Evolutionary conservation across 306 rosid species (phyloP), one percentile per base, ranked within the genome.

Genomic region (Sicyos baderoa): DNA sequence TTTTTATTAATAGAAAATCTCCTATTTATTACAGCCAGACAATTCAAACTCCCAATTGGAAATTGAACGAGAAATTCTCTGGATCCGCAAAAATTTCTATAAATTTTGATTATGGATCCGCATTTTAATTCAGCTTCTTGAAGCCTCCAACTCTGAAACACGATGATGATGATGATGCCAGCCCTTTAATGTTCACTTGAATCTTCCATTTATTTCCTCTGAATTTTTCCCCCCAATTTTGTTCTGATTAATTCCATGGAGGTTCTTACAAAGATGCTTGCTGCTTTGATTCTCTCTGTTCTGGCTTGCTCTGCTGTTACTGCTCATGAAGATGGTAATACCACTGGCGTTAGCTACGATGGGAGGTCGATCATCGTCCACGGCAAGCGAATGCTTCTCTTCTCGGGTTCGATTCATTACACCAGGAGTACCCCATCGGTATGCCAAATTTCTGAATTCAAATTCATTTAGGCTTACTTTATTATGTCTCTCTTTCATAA

Each of bases 381-480:
- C 74, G 98, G 98, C 15, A 84, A 48, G 71, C 73, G 84, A 3
- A 83, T 86, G 73, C 91, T 92, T 74, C 71, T 92, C 9, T 83
- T 80, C 78, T 92, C 98, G 0, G 98, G 96, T 25, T 89, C 98
- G 32, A 77, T 92, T 56, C 98, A 92, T 77, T 92, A 92, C 79
- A 53, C 98, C 0, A 85, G 96, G 35, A 87, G 95, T 74, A 79
- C 96, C 0, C 87, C 88, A 0, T 93, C 87, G 7, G 92, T 90
- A 82, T 53, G 16, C 21, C 16, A 47, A 44, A 9, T 10, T 1
- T 0, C 2, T 2, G 10, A 9, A 44, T 1, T 0, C 0, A 8
- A 44, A 44, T 9, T 44, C 13, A 44, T 9, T 44, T 44, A 44
- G 49, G 14, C 14, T 11, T 44, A 40, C 10, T 40, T 40, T 40